Conservation (phyloP, 768 basidiomycete genomes). For the Hypholoma fasciculare region DNA sequence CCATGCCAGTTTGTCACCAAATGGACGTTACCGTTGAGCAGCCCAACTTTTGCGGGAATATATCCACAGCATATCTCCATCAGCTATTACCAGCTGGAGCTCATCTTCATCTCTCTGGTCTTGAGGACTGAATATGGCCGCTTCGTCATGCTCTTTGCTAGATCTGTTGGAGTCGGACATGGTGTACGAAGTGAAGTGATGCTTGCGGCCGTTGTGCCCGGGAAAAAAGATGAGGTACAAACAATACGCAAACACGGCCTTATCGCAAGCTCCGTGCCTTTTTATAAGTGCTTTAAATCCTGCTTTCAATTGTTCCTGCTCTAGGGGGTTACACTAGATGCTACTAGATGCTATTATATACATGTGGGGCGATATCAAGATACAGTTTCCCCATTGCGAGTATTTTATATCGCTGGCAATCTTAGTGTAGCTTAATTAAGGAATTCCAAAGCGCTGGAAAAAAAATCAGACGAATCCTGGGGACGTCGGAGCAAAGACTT, state of each 20-base stretch:
- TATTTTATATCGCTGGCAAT: neutral
- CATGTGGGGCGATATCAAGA: constrained; percentile 2
- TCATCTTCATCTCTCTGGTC: constrained; percentile 35
- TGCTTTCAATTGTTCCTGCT: no score
- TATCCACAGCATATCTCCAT: constrained; percentile 29
- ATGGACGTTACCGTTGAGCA: constrained; percentile 71
- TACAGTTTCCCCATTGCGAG: neutral
- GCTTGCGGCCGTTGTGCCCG: constrained; percentile 7
- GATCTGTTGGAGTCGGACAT: no score
- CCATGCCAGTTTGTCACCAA: constrained; percentile 70
- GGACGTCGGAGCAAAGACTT: constrained; percentile 23
- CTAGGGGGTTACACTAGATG: neutral
- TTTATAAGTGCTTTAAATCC: no score
- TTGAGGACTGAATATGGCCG: constrained; percentile 13
- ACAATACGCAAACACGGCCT: constrained; percentile 2
- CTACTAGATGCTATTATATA: constrained; percentile 1
- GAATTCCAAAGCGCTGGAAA: constrained; percentile 31
- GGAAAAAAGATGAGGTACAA: constrained; percentile 2
- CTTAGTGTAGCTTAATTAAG: constrained; percentile 14
- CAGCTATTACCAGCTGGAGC: constrained; percentile 44
- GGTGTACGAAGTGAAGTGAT: no score
- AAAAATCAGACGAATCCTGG: constrained; percentile 1
- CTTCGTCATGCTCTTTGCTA: constrained; percentile 26
- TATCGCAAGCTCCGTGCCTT: neutral
- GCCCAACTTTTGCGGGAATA: constrained; percentile 28